Percentiles rank a stretch among this genome's conserved stretches.
Conservation (phyloP, 106 monocot species). For the Acorus gramineus region DNA sequence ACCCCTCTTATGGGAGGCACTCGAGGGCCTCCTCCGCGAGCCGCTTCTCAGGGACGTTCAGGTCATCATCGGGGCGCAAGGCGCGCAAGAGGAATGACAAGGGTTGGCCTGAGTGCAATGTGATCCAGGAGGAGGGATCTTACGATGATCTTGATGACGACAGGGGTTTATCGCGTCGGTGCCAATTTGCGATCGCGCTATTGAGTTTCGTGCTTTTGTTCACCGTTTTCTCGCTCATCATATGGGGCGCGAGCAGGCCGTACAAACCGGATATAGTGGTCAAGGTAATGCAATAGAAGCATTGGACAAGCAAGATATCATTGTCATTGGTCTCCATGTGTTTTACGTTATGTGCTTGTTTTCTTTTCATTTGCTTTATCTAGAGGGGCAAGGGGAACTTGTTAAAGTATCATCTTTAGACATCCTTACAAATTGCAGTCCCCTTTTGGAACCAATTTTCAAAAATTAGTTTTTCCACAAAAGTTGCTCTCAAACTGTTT, state of each 20-base stretch:
- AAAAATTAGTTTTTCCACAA: too few species aligned
- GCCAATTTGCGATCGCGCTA: constrained; percentile 31
- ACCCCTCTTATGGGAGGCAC: constrained; percentile 67
- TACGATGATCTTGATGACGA: constrained; percentile 59
- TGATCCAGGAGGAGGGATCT: constrained; percentile 62
- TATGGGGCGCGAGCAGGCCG: constrained; percentile 52
- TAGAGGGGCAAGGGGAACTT: too few species aligned
- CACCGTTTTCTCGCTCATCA: constrained; percentile 43
- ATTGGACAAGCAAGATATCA: too few species aligned
- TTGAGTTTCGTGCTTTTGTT: constrained; percentile 45
- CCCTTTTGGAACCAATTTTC: too few species aligned
- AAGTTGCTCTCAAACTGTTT: too few species aligned
- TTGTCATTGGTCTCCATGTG: too few species aligned
- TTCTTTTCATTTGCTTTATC: background rate
- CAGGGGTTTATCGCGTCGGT: constrained; percentile 26
- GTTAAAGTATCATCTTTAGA: too few species aligned
- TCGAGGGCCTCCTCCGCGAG: constrained; percentile 77
- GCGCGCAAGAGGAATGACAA: constrained; percentile 44
- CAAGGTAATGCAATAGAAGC: constrained; percentile 12
- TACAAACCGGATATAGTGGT: constrained; percentile 48
- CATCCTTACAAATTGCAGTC: too few species aligned
- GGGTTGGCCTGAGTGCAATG: constrained; percentile 82
- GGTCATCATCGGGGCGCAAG: constrained; percentile 52
- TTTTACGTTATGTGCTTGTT: background rate
- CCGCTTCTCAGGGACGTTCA: constrained; percentile 78